Evolutionary conservation across 345 rosid genomes (phyloP).

Genomic region (Rubroshorea leprosula): DNA sequence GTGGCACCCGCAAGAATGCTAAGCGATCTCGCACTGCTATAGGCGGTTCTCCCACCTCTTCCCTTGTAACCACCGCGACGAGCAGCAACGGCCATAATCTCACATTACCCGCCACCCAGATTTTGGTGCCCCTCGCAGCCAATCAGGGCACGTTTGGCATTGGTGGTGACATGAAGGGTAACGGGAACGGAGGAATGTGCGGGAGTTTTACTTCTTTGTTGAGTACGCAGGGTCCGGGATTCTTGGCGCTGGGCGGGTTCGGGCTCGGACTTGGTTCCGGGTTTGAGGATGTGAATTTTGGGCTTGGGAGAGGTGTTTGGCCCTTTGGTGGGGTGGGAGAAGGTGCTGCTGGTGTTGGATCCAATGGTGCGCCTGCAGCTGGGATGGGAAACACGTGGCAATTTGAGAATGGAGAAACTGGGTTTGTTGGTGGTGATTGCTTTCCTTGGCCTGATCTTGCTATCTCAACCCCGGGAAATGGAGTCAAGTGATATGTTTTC

Average conservation of each 20-base stretch:
- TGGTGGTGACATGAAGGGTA: constrained; percentile 35
- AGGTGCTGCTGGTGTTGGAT: constrained; percentile 28
- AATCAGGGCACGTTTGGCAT: constrained; percentile 23
- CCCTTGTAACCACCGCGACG: constrained; percentile 18
- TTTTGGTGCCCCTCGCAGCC: constrained; percentile 41
- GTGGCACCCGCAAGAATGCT: constrained; percentile 80
- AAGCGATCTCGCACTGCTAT: constrained; percentile 71
- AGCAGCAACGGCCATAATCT: constrained; percentile 13
- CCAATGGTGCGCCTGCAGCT: constrained; percentile 19
- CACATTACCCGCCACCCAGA: constrained; percentile 46
- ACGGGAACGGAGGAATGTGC: constrained; percentile 14
- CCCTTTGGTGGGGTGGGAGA: constrained; percentile 48
- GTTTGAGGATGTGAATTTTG: constrained; percentile 59
- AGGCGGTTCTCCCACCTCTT: constrained; percentile 1
- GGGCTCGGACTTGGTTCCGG: constrained; percentile 65
- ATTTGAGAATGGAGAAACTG: constrained; percentile 57
- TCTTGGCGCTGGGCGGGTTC: constrained; percentile 61
- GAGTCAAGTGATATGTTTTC: constrained; percentile 36
- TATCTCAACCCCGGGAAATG: constrained; percentile 77
- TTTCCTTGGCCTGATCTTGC: constrained; percentile 93
- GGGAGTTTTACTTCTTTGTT: constrained; percentile 73
- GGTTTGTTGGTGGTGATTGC: constrained; percentile 60
- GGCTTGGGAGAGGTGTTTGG: constrained; percentile 80
- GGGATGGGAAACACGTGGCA: constrained; percentile 66
- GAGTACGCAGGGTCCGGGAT: constrained; percentile 57